phyloP scores from a whole-genome alignment of 2,329 filamentous ascomycete genomes.

The Neodidymelliopsis sp. region DNA sequence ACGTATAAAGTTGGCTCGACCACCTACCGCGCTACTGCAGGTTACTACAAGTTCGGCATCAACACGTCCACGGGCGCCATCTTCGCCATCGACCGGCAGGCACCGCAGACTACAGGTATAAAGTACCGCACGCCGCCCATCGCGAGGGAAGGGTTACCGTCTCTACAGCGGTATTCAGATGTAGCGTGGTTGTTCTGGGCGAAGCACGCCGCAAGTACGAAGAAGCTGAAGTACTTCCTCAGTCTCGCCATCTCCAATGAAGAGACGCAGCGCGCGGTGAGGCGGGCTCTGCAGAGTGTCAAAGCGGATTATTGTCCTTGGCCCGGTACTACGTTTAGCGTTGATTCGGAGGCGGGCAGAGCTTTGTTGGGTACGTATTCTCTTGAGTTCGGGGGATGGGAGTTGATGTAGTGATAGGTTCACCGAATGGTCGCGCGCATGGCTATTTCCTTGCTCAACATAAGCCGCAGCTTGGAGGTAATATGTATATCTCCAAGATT shows the following conservation, averaged over 20 bases:
- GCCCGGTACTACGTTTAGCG: slow-evolving; percentile 8
- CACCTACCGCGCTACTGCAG: slow-evolving; percentile 7
- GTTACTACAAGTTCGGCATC: slow-evolving; percentile 15
- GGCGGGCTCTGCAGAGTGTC: slow-evolving; percentile 6
- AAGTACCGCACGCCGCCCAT: not conserved
- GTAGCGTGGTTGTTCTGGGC: slow-evolving; percentile 26
- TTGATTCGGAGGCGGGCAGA: slow-evolving; percentile 2
- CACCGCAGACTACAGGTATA: slow-evolving; percentile 4
- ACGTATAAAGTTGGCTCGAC: not conserved
- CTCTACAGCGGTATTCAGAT: slow-evolving; percentile 19
- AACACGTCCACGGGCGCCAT: slow-evolving; percentile 14
- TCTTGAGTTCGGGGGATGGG: not conserved
- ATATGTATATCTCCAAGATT: slow-evolving; percentile 15
- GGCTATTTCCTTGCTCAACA: slow-evolving; percentile 21
- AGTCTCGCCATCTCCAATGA: slow-evolving; percentile 9
- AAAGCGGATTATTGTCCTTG: not conserved
- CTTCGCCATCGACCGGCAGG: slow-evolving; percentile 7
- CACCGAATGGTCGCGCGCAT: slow-evolving; percentile 8
- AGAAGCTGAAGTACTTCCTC: slow-evolving; percentile 19
- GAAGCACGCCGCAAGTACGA: slow-evolving; percentile 1
- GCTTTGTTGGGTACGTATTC: slow-evolving; percentile 6
- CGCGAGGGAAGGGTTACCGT: slow-evolving; percentile 16
- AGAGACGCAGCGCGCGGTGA: slow-evolving; percentile 11
- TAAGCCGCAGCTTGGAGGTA: slow-evolving; percentile 9
- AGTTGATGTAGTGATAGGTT: not conserved